These are phyloP conservation scores for Cercophora newfieldiana DNA, from an alignment of 495 filamentous ascomycete species.

Conservation along the genomic window DNA sequence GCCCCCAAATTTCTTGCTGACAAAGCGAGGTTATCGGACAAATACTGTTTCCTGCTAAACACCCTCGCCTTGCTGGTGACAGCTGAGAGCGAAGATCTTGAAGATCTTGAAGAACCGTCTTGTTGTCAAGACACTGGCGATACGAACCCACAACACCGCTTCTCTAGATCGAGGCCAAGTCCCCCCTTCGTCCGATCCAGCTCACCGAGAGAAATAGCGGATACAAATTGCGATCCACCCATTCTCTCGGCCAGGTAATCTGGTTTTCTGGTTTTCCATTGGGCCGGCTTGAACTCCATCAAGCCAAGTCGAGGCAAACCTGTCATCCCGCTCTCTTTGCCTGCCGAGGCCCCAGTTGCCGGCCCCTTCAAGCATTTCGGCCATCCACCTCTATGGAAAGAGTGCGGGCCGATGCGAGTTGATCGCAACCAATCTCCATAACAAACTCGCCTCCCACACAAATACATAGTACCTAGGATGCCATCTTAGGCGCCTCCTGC, in stretches of 20 bases:
- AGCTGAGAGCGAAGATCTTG: too few relatives aligned
- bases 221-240: not conserved
- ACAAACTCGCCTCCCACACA: not conserved
- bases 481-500: not conserved
- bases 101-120: too few relatives aligned
- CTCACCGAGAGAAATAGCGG: not conserved
- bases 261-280: not conserved
- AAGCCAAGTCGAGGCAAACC: not conserved
- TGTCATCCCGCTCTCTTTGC: not conserved
- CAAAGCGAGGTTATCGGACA: too few relatives aligned
- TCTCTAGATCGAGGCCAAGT: not conserved
- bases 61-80: too few relatives aligned
- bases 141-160: not conserved
- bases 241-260: not conserved
- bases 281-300: not conserved
- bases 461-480: not conserved
- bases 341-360: not conserved
- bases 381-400: not conserved
- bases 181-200: not conserved
- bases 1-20: too few relatives aligned
- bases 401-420: not conserved
- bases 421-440: not conserved
- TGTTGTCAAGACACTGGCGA: not conserved
- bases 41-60: too few relatives aligned
- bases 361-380: not conserved